Percentiles rank a stretch among this genome's conserved stretches.
Conservation (phyloP, 768 basidiomycete genomes). For the Lyophyllum atratum region DNA sequence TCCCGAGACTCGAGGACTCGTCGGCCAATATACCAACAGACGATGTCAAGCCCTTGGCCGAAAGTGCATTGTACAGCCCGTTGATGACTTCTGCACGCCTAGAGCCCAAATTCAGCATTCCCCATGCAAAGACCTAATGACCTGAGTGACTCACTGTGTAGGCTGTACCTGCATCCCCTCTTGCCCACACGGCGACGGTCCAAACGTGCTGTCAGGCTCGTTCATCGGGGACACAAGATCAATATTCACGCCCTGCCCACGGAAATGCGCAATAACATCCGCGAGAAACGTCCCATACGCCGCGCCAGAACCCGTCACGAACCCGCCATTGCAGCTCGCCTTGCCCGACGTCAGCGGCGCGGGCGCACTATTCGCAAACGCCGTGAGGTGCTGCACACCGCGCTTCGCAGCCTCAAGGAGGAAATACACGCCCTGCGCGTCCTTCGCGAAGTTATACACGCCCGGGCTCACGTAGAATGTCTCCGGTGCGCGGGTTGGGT, state of each 20-base stretch:
- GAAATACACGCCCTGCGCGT: constrained; percentile 42
- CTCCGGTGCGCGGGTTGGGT: constrained; percentile 36
- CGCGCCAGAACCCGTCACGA: constrained; percentile 34
- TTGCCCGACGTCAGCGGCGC: constrained; percentile 32
- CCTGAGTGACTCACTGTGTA: constrained; percentile 27
- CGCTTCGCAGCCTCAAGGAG: constrained; percentile 36
- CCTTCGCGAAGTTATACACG: constrained; percentile 39
- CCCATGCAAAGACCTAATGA: not conserved
- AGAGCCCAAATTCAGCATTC: not conserved
- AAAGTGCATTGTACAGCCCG: constrained; percentile 34
- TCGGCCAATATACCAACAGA: constrained; percentile 42
- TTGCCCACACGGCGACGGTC: constrained; percentile 41
- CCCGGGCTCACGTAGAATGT: constrained; percentile 39
- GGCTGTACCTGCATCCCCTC: constrained; percentile 48
- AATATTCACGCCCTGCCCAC: constrained; percentile 36
- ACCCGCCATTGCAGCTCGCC: constrained; percentile 37
- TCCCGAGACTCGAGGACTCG: constrained; percentile 36
- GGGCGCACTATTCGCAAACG: constrained; percentile 46
- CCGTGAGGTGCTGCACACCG: constrained; percentile 38
- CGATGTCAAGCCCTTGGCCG: constrained; percentile 26
- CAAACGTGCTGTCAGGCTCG: constrained; percentile 41
- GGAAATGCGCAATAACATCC: constrained; percentile 42
- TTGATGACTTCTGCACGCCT: constrained; percentile 43
- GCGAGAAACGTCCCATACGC: constrained; percentile 44
- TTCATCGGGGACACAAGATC: constrained; percentile 47